Base-by-base conservation (phyloP, 2,329 filamentous ascomycete species). In the Cercospora canescens region DNA sequence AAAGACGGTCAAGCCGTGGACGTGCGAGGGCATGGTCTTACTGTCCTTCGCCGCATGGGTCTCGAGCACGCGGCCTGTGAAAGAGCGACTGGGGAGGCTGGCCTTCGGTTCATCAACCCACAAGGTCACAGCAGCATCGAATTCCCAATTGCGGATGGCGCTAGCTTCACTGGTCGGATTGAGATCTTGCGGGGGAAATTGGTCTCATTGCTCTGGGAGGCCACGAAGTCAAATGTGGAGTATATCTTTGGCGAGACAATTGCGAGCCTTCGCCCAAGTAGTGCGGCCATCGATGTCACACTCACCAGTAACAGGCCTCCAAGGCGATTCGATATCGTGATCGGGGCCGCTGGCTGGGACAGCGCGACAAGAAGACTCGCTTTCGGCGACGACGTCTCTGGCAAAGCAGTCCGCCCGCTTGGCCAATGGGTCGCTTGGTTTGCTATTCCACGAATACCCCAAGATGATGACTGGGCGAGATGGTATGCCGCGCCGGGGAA, bases 141-240 rank as follows among this genome's bases (percentile, higher is more conserved):
- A 6, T 73, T 74, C 37, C 71, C 72, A 76, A 72, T 67, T 11
- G 65, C 57, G 16, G 60, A 66, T 14, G 69, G 62, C 3, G 62
- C 63, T 37, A 62, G 67, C 16, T 77, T 85, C 26, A 83, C 83
- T 0, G 79, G 77, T 0, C 85, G 87, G 24, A 82, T 80, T 39
- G 86, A 87, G 74, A 86, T 88, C 56, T 64, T 87, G 79, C 77
- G 86, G 8, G 85, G 83, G 0, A 83, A 86, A 61, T 68, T 88
- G 32, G 82, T 80, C 12, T 72, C 70, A 1, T 69, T 87, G 1
- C 64, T 87, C 0, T 79, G 83, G 6, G 62, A 72, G 5, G 69
- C 64, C 18, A 70, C 70, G 5, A 73, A 67, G 28, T 68, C 67
- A 4, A 64, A 70, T 7, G 70, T 73, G 9, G 37, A 71, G 24